Conservation (phyloP, 352 stramenopile genomes). For the Phytophthora macrochlamydospora region DNA sequence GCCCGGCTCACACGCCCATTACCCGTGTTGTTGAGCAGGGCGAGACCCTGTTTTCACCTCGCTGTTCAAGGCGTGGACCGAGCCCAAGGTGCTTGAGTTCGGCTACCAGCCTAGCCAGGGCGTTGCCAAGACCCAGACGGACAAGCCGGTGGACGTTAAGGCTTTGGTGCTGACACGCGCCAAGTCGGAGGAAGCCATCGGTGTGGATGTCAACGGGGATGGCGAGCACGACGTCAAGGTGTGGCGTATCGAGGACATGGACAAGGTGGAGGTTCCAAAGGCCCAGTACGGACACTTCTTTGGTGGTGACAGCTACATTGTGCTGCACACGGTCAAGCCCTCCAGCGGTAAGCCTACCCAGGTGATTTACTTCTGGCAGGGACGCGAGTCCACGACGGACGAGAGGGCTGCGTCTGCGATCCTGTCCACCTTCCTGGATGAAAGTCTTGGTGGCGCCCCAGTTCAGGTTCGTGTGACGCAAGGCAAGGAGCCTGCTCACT, state of each 20-base stretch:
- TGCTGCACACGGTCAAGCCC: constrained; percentile 84
- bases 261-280: constrained; percentile 83
- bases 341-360: constrained; percentile 70
- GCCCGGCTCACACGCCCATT: constrained; percentile 71
- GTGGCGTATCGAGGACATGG: constrained; percentile 92
- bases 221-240: constrained; percentile 84
- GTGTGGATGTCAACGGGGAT: constrained; percentile 65
- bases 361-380: constrained; percentile 94
- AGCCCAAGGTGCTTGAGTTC: constrained; percentile 75
- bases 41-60: constrained; percentile 87
- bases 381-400: constrained; percentile 84
- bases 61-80: constrained; percentile 83
- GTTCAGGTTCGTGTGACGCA: constrained; percentile 89
- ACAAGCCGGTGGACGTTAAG: constrained; percentile 67
- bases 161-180: constrained; percentile 48
- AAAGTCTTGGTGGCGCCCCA: constrained; percentile 81
- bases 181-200: constrained; percentile 73
- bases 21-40: constrained; percentile 85
- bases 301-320: constrained; percentile 96
- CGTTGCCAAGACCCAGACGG: constrained; percentile 44
- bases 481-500: constrained; percentile 89
- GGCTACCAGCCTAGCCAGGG: constrained; percentile 52
- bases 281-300: constrained; percentile 93
- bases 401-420: constrained; percentile 84
- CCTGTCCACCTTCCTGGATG: constrained; percentile 76